A percentile compares a stretch with the other conserved stretches of the same genome.
These are phyloP conservation scores for Wallemia mellicola DNA, from an alignment of 1,284 basidiomycete genomes.

Conservation along the genomic window DNA sequence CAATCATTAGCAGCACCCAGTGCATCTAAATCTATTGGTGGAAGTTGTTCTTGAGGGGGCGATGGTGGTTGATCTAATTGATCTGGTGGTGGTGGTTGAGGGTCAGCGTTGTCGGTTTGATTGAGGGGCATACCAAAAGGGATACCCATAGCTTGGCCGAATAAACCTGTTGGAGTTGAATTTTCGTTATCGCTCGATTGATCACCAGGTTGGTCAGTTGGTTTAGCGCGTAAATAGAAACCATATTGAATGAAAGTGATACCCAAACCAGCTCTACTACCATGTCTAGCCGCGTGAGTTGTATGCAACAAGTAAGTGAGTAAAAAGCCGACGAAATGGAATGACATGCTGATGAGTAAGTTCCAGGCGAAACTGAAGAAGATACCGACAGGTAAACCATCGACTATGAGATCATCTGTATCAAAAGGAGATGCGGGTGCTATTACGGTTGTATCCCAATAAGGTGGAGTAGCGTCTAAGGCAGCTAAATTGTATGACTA, in stretches of 20 bases:
- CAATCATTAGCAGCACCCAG: constrained; percentile 31
- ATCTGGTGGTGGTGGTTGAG: neutral
- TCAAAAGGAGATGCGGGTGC: constrained; percentile 21
- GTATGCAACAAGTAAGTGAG: constrained; percentile 15
- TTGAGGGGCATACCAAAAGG: neutral
- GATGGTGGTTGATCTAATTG: neutral
- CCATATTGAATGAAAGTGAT: constrained; percentile 80
- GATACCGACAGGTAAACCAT: constrained; percentile 24
- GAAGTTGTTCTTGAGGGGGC: neutral
- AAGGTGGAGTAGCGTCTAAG: constrained; percentile 68
- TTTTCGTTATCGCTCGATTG: constrained; percentile 4
- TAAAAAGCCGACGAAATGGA: neutral
- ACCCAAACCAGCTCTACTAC: constrained; percentile 75
- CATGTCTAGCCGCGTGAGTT: constrained; percentile 81
- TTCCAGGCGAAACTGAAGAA: constrained; percentile 19
- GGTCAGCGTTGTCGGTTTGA: neutral
- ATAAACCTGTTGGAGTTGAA: constrained; percentile 4
- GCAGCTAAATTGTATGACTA: constrained; percentile 68
- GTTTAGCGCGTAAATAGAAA: constrained; percentile 37
- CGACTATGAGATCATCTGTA: constrained; percentile 24
- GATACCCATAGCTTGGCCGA: constrained; percentile 1
- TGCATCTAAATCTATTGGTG: constrained; percentile 12
- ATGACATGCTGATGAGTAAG: constrained; percentile 32
- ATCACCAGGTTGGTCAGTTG: constrained; percentile 11
- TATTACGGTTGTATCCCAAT: constrained; percentile 90